Conservation (phyloP, 306 rosid genomes). For the Prunus campanulata region DNA sequence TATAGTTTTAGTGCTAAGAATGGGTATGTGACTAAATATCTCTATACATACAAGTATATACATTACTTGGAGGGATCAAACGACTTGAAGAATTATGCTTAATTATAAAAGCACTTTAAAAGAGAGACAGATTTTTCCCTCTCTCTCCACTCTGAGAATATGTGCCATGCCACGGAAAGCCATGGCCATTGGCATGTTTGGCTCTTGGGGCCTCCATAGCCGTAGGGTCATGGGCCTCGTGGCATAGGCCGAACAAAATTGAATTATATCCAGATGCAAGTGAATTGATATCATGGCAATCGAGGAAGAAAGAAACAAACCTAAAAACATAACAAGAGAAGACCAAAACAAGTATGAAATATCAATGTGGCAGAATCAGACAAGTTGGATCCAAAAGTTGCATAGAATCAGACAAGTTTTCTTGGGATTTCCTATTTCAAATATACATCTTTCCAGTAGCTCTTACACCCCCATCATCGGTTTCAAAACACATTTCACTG, state of each 20-base stretch:
- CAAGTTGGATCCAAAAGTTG: neutral
- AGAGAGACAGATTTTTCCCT: too few species aligned
- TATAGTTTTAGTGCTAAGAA: too few species aligned
- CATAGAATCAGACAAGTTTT: constrained; percentile 14
- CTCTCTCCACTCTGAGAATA: neutral
- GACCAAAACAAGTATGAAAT: neutral
- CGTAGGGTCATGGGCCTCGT: neutral
- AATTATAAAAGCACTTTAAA: neutral
- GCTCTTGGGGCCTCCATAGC: neutral
- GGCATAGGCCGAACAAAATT: neutral
- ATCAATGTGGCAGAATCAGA: neutral
- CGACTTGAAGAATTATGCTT: neutral
- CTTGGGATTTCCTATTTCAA: constrained; percentile 9
- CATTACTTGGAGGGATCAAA: neutral
- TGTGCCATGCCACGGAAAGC: neutral
- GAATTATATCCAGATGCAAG: neutral
- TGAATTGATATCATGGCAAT: neutral
- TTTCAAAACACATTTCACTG: constrained; percentile 24
- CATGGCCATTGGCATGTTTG: neutral
- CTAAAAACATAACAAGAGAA: neutral
- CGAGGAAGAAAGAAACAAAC: neutral
- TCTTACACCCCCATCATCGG: constrained; percentile 13
- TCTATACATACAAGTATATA: neutral
- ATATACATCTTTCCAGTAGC: constrained; percentile 14
- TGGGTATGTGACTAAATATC: too few species aligned